Base-by-base conservation (phyloP, 2,329 filamentous ascomycete species). In the Epichloe aotearoae region DNA sequence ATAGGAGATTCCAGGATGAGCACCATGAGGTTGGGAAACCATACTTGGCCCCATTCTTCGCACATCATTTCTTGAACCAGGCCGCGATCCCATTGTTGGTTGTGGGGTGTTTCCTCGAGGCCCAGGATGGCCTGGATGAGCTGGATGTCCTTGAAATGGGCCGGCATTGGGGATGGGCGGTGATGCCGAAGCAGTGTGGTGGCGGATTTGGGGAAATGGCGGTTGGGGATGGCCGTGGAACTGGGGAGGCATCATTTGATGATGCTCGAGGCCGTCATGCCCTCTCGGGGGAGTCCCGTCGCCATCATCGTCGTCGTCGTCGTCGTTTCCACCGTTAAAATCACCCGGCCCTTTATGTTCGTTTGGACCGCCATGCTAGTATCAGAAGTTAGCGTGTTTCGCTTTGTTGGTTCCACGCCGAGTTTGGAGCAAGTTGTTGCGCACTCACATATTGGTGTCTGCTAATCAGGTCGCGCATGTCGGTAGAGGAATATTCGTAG, bases 321-420 rank as follows among this genome's bases (percentile, higher is more conserved):
- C 90, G 49, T 93, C 88, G 57, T 86, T 85, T 55, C 86, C 84
- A 57, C 88, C 88, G 62, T 84, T 86, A 69, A 95, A 98, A 68
- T 98, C 93, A 50, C 79, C 77, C 1, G 93, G 93, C 2, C 91
- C 91, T 71, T 97, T 98, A 71, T 97, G 91, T 68, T 98, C 93
- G 68, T 93, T 94, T 43, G 90, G 84, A 53, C 82, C 84, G 61
- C 89, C 89, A 73, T 95, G 95, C 89, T 96, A 65, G 14, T 23
- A 12, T 33, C 30, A 42, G 17, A 50, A 34, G 50, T 61, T 53
- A 59, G 54, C 30, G 30, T 30, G 10, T 30, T 11, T 30, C 8
- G 8, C 30, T 30, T 30, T 30, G 30, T 30, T 30, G 3, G 10
- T 30, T 30, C 23, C 23, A 42, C n/a, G 44, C 56, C 47, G 48